Base-by-base conservation (phyloP, 2,329 filamentous ascomycete species). In the Byssochlamys sp. region DNA sequence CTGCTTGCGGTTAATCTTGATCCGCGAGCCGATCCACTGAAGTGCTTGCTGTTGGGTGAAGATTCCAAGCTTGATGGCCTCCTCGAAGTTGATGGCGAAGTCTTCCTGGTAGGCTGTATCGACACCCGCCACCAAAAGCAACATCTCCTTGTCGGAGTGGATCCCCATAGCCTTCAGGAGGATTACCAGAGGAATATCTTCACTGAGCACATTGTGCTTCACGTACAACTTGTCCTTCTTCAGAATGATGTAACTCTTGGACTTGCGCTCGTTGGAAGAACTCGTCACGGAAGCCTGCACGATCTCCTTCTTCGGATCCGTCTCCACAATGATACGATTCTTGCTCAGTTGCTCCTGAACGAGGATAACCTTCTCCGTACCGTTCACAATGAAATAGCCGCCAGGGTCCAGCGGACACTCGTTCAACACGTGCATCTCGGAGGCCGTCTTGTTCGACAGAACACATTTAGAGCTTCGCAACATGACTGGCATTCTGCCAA, bases 301-400 rank as follows among this genome's bases (percentile, higher is more conserved):
- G 62, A 95, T 86, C 59, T 89, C 89, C 75, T 96, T 97, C 77
- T 95, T 95, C 55, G 87, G 82, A 66, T 92, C 89, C 57, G 90
- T 87, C 75, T 99, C 95, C 14, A 99, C 92, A 71, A 99, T 96
- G 67, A 99, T 89, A 78, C 94, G 86, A 75, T 99, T 99, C 82
- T 99, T 99, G 81, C 94, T 99, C 70, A 99, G 79, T 76, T 99
- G 94, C 71, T 99, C 95, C 73, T 99, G 94, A 12, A 99, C 95
- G 50, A 99, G 78, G 69, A 99, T 99, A 65, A 99, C 94, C 78
- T 99, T 99, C 73, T 99, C 94, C 24, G 95, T 96, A 52, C 94
- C 94, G 66, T 92, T 90, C 63, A 97, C 91, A 67, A 99, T 94
- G 68, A 99, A 99, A 73, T 99, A 99, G 55, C 94, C 94, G 61